phyloP scores from a whole-genome alignment of 169 alveolate species.

The Cryptosporidium parvum region DNA sequence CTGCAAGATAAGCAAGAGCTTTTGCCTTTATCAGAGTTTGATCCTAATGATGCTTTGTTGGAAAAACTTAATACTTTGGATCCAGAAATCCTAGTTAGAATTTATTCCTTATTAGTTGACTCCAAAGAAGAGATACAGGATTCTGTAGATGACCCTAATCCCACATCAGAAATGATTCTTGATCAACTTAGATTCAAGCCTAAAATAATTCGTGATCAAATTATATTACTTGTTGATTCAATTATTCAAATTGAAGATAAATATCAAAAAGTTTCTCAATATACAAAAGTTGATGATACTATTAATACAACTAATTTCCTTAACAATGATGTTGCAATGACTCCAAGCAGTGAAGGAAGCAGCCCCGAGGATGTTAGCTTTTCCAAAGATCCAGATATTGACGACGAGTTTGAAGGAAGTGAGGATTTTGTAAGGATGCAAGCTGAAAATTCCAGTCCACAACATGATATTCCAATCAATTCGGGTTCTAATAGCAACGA shows the following conservation, averaged over 20 bases:
- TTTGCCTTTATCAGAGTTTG: neutral
- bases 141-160: neutral
- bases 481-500: constrained; percentile 43
- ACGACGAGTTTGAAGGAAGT: constrained; percentile 14
- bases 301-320: neutral
- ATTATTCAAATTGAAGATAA: constrained; percentile 13
- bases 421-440: neutral
- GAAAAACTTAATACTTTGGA: constrained; percentile 3
- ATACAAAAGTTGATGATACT: neutral
- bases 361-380: neutral
- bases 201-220: constrained; percentile 34
- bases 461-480: neutral
- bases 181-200: constrained; percentile 10
- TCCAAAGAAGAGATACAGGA: neutral
- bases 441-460: neutral
- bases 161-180: constrained; percentile 38
- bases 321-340: constrained; percentile 50
- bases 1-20: neutral
- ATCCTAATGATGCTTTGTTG: neutral
- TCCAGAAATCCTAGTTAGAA: neutral
- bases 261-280: neutral
- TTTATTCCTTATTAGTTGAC: neutral
- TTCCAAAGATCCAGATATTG: neutral
- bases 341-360: constrained; percentile 64
- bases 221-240: constrained; percentile 24